phyloP scores from a whole-genome alignment of 2,329 filamentous ascomycete species.

The Pezicula rhizophila region DNA sequence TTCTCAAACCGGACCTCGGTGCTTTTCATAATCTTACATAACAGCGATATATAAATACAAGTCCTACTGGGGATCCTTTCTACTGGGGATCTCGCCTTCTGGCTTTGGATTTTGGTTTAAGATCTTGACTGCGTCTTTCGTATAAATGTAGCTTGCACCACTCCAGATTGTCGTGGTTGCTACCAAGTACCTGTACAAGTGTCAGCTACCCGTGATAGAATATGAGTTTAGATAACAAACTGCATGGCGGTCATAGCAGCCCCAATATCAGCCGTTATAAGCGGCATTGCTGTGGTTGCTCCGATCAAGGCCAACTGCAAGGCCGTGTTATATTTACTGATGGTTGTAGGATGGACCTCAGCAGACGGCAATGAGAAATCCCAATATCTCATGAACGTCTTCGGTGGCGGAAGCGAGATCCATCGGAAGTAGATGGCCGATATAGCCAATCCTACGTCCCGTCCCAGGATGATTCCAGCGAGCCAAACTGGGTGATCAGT shows the following conservation, averaged over 20 bases:
- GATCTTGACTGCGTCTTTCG: conserved; percentile 88
- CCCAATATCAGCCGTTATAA: conserved; percentile 56
- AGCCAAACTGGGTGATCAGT: conserved; percentile 59
- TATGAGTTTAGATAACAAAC: conserved; percentile 38
- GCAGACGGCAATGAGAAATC: conserved; percentile 89
- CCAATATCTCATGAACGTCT: conserved; percentile 91
- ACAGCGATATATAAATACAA: too few species aligned
- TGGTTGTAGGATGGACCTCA: conserved; percentile 75
- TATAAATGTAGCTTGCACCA: conserved; percentile 84
- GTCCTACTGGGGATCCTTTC: too few species aligned
- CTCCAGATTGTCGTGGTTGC: conserved; percentile 90
- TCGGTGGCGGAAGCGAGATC: conserved; percentile 87
- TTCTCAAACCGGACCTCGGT: too few species aligned
- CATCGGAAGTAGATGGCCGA: conserved; percentile 93
- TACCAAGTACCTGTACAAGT: conserved; percentile 64
- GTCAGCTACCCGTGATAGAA: conserved; percentile 21
- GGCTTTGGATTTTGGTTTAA: conserved; percentile 37
- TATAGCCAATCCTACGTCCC: conserved; percentile 76
- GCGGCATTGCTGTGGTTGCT: conserved; percentile 72
- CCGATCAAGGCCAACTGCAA: conserved; percentile 84
- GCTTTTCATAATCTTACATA: too few species aligned
- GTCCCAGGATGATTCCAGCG: conserved; percentile 81
- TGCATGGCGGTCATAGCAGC: conserved; percentile 54
- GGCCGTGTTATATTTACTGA: conserved; percentile 91
- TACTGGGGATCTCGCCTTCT: conserved; percentile 1